phyloP scores from a whole-genome alignment of 768 basidiomycete species.

The Krasilnikovozyma curviuscula region DNA sequence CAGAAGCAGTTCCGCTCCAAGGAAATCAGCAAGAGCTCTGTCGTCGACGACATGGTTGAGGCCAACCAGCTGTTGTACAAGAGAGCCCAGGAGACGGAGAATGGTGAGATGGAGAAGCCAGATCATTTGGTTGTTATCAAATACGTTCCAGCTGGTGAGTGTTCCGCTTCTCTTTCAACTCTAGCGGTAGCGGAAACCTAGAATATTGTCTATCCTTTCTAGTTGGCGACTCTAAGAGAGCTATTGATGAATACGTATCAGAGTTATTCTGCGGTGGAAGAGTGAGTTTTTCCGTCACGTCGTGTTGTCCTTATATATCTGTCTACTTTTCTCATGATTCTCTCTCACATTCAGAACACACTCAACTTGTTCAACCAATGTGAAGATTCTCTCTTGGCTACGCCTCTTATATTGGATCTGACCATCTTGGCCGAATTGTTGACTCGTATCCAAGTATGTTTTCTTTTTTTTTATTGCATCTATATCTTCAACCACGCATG shows the following conservation, averaged over 20 bases:
- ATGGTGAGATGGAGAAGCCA: conserved; percentile 71
- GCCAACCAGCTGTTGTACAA: conserved; percentile 80
- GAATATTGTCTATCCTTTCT: not conserved
- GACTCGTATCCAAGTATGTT: conserved; percentile 49
- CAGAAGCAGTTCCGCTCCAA: conserved; percentile 1
- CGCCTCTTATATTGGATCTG: conserved; percentile 86
- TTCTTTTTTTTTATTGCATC: not conserved
- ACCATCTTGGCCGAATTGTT: conserved; percentile 82
- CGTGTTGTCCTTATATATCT: not conserved
- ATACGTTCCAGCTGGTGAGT: no score
- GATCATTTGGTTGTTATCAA: conserved; percentile 61
- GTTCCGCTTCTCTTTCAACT: not conserved
- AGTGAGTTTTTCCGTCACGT: not conserved
- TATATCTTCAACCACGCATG: no score
- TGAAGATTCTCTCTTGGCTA: conserved; percentile 83
- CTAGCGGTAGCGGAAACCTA: not conserved
- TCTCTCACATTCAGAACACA: conserved; percentile 7
- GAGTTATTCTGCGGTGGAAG: conserved; percentile 50
- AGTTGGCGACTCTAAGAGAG: conserved; percentile 85
- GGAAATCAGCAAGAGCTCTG: conserved; percentile 4
- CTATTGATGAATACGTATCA: conserved; percentile 98
- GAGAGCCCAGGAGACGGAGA: conserved; percentile 31
- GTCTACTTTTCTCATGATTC: not conserved
- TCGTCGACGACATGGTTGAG: conserved; percentile 77
- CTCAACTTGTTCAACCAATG: conserved; percentile 9